Conservation (phyloP, 2,329 filamentous ascomycete genomes). For the Epicoccum sorghinum region DNA sequence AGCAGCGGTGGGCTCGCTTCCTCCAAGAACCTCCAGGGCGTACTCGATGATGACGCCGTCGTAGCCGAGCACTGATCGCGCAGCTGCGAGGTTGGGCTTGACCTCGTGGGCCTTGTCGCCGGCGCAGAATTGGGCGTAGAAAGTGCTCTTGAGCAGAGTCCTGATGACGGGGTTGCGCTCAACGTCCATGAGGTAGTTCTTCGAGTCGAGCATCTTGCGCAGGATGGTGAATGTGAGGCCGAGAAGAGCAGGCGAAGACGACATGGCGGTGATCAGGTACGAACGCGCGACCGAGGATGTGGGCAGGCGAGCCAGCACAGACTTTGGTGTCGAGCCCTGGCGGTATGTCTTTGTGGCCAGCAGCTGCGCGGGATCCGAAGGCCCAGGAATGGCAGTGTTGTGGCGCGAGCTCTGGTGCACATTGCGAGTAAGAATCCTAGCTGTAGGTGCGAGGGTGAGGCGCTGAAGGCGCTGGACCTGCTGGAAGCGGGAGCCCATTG, state of each 20-base stretch:
- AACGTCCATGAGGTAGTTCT: conserved; percentile 70
- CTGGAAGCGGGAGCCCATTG: conserved; percentile 31
- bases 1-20: conserved; percentile 59
- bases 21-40: conserved; percentile 78
- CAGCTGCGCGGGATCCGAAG: conserved; percentile 23
- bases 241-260: conserved; percentile 72
- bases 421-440: conserved; percentile 32
- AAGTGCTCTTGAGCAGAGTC: conserved; percentile 76
- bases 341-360: conserved; percentile 22
- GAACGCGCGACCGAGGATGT: conserved; percentile 71
- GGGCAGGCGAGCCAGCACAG: conserved; percentile 68
- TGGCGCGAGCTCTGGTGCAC: conserved; percentile 41
- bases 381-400: conserved; percentile 36
- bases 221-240: conserved; percentile 72
- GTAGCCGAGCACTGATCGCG: conserved; percentile 77
- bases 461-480: conserved; percentile 31
- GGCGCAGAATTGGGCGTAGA: conserved; percentile 91
- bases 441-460: conserved; percentile 26
- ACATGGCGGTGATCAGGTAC: conserved; percentile 71
- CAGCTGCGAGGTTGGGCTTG: conserved; percentile 62
- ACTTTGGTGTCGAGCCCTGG: conserved; percentile 20
- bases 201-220: conserved; percentile 71
- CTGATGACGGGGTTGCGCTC: conserved; percentile 76
- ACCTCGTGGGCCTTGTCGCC: conserved; percentile 77
- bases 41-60: conserved; percentile 85